Conservation (phyloP, 306 rosid genomes). For the Crataegus laevigata region DNA sequence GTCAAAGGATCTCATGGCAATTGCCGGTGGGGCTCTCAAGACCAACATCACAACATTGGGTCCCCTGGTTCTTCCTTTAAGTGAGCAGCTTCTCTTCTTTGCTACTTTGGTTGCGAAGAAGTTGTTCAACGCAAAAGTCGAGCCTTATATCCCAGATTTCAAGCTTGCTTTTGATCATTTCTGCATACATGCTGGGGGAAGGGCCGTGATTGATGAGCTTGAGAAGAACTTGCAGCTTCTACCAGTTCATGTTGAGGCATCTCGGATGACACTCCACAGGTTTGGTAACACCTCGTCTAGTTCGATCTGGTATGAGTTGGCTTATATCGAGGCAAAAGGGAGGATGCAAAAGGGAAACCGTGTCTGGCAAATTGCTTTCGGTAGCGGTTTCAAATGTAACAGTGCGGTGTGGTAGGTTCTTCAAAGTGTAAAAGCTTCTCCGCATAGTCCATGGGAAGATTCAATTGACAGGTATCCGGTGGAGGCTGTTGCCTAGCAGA, state of each 20-base stretch:
- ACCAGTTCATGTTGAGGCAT: constrained; percentile 48
- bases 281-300: constrained; percentile 68
- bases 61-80: constrained; percentile 52
- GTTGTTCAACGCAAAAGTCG: constrained; percentile 20
- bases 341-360: constrained; percentile 41
- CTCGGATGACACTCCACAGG: constrained; percentile 64
- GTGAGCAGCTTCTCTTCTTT: constrained; percentile 54
- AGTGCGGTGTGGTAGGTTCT: constrained; percentile 72
- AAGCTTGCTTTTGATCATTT: constrained; percentile 61
- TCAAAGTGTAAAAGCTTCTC: constrained; percentile 42
- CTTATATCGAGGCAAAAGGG: constrained; percentile 54
- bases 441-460: constrained; percentile 57
- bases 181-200: constrained; percentile 70
- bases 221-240: constrained; percentile 64
- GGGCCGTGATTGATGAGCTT: constrained; percentile 62
- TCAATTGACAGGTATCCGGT: constrained; percentile 58
- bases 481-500: constrained; percentile 14
- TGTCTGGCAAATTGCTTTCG: constrained; percentile 68
- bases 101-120: constrained; percentile 35
- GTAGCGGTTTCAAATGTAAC: constrained; percentile 68
- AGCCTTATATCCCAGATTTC: constrained; percentile 60
- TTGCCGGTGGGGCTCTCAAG: constrained; percentile 61
- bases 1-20: constrained; percentile 55
- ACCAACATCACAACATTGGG: constrained; percentile 51
- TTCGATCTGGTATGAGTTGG: constrained; percentile 68